A percentile compares a stretch with the other conserved stretches of the same genome.
These are phyloP conservation scores for Arabidopsis arenosa DNA, from an alignment of 345 rosid species.

Conservation along the genomic window DNA sequence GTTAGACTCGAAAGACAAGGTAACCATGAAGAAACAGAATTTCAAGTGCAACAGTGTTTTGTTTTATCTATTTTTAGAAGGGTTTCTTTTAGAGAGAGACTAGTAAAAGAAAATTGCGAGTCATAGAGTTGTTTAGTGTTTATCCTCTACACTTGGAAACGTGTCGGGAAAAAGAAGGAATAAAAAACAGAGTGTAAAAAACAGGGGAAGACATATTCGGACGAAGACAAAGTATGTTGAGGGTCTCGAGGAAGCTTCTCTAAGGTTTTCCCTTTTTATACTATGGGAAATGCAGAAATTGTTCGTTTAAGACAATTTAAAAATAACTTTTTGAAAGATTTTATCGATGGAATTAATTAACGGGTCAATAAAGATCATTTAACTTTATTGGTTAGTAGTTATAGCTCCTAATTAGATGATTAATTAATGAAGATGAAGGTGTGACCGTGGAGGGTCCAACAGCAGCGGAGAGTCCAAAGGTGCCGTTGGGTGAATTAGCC, in stretches of 20 bases:
- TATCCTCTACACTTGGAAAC: constrained; percentile 36
- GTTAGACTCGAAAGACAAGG: constrained; percentile 3
- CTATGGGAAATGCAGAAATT: neutral
- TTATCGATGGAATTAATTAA: neutral
- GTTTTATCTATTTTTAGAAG: constrained; percentile 21
- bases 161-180: constrained; percentile 37
- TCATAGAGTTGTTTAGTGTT: constrained; percentile 17
- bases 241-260: constrained; percentile 32
- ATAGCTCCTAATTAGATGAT: constrained; percentile 20
- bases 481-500: constrained; percentile 40
- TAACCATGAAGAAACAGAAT: constrained; percentile 36
- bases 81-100: neutral
- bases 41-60: constrained; percentile 33
- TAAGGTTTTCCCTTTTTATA: no score
- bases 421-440: constrained; percentile 23
- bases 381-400: constrained; percentile 27
- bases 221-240: constrained; percentile 10
- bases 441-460: constrained; percentile 17
- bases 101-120: constrained; percentile 20
- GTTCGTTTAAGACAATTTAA: neutral
- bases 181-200: constrained; percentile 30
- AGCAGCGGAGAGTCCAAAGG: constrained; percentile 35
- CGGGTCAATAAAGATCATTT: neutral
- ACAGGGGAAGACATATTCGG: constrained; percentile 17
- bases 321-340: neutral